Percentiles rank a stretch among this genome's conserved stretches.
These are phyloP conservation scores for Aspergillus arachidicola DNA, from an alignment of 2,329 filamentous ascomycete genomes.

Conservation along the genomic window DNA sequence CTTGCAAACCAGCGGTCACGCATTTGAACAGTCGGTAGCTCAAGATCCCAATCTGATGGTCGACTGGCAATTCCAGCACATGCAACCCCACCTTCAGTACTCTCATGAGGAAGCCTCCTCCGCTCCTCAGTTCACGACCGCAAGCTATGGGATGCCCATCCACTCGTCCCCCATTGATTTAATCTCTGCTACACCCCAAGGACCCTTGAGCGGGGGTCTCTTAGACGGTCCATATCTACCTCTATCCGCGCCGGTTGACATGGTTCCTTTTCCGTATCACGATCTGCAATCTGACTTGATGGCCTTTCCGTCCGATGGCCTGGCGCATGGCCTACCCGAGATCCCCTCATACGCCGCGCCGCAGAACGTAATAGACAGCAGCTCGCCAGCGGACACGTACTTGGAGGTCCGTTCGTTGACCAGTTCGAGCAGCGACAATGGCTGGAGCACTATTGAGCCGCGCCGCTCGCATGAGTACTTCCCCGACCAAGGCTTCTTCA, in stretches of 20 bases:
- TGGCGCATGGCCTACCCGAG: slow-evolving; percentile 49
- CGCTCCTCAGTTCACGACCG: slow-evolving; percentile 55
- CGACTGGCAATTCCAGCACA: slow-evolving; percentile 50
- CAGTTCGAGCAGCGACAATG: slow-evolving; percentile 79
- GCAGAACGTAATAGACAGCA: slow-evolving; percentile 50
- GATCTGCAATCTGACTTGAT: slow-evolving; percentile 75
- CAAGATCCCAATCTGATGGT: slow-evolving; percentile 48
- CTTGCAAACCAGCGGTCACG: slow-evolving; percentile 47
- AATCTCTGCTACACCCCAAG: slow-evolving; percentile 59
- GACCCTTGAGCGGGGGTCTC: slow-evolving; percentile 61
- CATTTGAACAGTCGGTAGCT: slow-evolving; percentile 46
- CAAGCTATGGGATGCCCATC: slow-evolving; percentile 57
- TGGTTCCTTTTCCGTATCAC: slow-evolving; percentile 72
- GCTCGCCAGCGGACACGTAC: slow-evolving; percentile 77
- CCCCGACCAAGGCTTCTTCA: slow-evolving; percentile 68
- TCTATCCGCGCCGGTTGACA: slow-evolving; percentile 60
- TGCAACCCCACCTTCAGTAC: slow-evolving; percentile 43
- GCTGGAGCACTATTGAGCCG: slow-evolving; percentile 81
- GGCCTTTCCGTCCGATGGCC: slow-evolving; percentile 44
- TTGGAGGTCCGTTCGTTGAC: slow-evolving; percentile 82
- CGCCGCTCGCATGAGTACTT: slow-evolving; percentile 71
- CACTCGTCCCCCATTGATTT: slow-evolving; percentile 54
- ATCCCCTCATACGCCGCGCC: slow-evolving; percentile 42
- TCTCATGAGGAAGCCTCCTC: slow-evolving; percentile 58
- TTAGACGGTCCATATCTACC: slow-evolving; percentile 65